Base-by-base conservation (phyloP, 768 basidiomycete genomes). In the Roridomyces roridus region DNA sequence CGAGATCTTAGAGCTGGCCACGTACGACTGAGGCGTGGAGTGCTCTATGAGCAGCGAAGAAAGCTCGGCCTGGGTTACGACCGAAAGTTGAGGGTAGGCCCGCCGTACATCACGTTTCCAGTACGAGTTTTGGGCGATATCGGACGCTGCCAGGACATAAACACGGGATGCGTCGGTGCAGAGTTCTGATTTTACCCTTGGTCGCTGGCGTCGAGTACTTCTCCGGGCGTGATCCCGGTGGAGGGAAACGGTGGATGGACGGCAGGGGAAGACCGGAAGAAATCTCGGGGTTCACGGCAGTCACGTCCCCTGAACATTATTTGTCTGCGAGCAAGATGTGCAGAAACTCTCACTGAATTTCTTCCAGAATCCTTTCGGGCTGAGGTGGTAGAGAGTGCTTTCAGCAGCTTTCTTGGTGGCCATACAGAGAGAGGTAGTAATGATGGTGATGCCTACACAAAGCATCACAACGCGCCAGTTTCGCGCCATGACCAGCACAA, bases 71-170 rank as follows among this genome's bases (percentile, higher is more conserved):
- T 98, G 95, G 5, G 92, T 92, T 55, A 98, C 80, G 18, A 93
- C 86, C 3, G 94, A 95, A 25, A 94, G 86, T 64, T 89, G 92
- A n/a, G 95, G 94, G 73, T 95, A 97, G 31, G 86, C 86, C 47
- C 95, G 87, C 54, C 94, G 87, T 66, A 96, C 91, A 75, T 97
- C 95, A 59, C 95, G 91, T 74, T 96, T 96, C 88, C 90, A 96
- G 81, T 98, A 98, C 52, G 91, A 91, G 72, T 93, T 94, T 77
- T 92, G 83, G 28, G 92, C 92, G 35, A 84, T 84, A 74, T 94
- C 92, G 39, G 92, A 94, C 21, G 91, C 92, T 92, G 48, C 5
- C 21, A 47, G 51, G 18, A 17, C 25, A 20, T 64, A 39, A 51
- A 46, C 40, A 36, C 36, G 42, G 11, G 10, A 15, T 3, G 15